These are phyloP conservation scores for Clarireedia homoeocarpa DNA, from an alignment of 2,329 filamentous ascomycete species.

Conservation along the genomic window DNA sequence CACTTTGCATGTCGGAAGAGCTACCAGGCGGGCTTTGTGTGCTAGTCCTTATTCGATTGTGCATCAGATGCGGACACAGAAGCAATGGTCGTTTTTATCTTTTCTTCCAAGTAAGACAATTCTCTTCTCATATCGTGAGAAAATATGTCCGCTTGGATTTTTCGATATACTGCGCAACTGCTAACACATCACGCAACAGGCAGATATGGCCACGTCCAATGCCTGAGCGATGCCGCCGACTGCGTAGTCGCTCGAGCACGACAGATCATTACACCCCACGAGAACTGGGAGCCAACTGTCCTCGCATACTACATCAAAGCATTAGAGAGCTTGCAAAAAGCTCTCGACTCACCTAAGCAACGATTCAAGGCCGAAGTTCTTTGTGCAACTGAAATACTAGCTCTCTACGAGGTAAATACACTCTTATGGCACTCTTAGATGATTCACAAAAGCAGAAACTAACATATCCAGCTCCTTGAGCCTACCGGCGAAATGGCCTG, in stretches of 20 bases:
- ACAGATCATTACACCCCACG: constrained; percentile 18
- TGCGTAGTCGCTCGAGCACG: constrained; percentile 25
- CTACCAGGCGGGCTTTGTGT: constrained; percentile 18
- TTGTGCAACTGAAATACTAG: constrained; percentile 22
- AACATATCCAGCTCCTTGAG: constrained; percentile 27
- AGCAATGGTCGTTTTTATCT: constrained; percentile 24
- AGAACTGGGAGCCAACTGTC: constrained; percentile 14
- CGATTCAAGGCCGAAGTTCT: constrained; percentile 21
- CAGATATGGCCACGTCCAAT: constrained; percentile 20
- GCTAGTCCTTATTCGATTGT: constrained; percentile 19
- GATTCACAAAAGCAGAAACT: constrained; percentile 13
- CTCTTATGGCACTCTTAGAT: not conserved
- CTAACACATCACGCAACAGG: not conserved
- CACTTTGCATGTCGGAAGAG: constrained; percentile 23
- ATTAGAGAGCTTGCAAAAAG: constrained; percentile 19
- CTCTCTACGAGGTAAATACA: constrained; percentile 19
- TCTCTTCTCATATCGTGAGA: not conserved
- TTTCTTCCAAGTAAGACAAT: constrained; percentile 18
- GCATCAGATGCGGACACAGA: constrained; percentile 18
- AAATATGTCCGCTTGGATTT: not conserved
- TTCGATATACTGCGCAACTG: not conserved
- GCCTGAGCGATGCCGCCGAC: constrained; percentile 22
- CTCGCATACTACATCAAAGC: constrained; percentile 20
- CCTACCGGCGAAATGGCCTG: constrained; percentile 25
- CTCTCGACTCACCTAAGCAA: constrained; percentile 18